Conservation (phyloP, 192 early-diverging fungal genomes). For the Rhizoclosmatium globosum region DNA sequence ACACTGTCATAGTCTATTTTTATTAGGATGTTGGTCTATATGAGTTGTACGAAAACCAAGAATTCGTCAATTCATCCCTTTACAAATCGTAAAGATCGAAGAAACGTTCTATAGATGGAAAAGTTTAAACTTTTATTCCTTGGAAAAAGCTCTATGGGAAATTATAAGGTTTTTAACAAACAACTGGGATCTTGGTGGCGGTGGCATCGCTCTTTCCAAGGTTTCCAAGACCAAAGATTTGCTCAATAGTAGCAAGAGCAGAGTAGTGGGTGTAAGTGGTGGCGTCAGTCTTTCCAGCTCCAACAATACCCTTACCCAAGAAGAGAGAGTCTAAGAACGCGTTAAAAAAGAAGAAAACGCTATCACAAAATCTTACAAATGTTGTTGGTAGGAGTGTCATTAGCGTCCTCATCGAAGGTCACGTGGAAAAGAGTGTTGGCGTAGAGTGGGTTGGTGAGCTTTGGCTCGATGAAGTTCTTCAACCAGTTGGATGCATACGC, state of each 20-base stretch:
- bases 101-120: too few species aligned
- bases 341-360: slow-evolving; percentile 1
- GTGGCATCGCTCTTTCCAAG: slow-evolving; percentile 65
- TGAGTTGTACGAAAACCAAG: too few species aligned
- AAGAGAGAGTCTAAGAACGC: slow-evolving; percentile 32
- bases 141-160: not conserved
- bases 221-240: slow-evolving; percentile 71
- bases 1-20: too few species aligned
- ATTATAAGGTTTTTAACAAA: slow-evolving; percentile 29
- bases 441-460: slow-evolving; percentile 56
- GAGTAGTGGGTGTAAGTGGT: slow-evolving; percentile 75
- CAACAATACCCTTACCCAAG: slow-evolving; percentile 25
- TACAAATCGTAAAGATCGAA: too few species aligned
- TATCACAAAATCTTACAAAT: slow-evolving; percentile 18
- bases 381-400: slow-evolving; percentile 19
- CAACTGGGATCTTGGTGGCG: slow-evolving; percentile 55
- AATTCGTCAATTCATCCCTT: too few species aligned
- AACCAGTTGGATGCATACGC: slow-evolving; percentile 55
- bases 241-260: slow-evolving; percentile 65
- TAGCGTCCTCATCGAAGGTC: slow-evolving; percentile 50
- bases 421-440: slow-evolving; percentile 50
- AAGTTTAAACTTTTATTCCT: too few species aligned
- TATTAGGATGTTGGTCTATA: too few species aligned
- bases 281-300: slow-evolving; percentile 50
- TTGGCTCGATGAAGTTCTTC: slow-evolving; percentile 59